Evolutionary conservation across 495 filamentous ascomycete species (phyloP).

Genomic region (Durotheca rogersii): DNA sequence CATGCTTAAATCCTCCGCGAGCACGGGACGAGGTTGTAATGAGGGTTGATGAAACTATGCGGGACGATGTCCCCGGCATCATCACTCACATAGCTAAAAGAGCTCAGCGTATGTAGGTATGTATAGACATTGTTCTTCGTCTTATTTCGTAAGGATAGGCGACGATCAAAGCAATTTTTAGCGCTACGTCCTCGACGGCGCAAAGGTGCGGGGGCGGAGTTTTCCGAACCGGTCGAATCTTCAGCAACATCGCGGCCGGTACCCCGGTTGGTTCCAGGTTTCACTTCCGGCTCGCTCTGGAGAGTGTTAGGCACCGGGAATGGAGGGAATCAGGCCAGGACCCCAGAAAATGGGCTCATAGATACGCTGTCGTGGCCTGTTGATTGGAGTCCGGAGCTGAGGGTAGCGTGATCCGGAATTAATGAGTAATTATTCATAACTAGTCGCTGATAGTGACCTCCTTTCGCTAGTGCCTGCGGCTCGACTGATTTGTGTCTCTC

Average conservation of each 20-base stretch:
- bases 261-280: too few species aligned
- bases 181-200: too few species aligned
- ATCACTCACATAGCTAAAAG: too few species aligned
- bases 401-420: neutral
- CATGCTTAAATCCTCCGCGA: slow-evolving; percentile 4
- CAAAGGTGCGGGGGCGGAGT: too few species aligned
- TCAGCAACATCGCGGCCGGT: too few species aligned
- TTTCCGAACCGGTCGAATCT: neutral
- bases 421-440: neutral
- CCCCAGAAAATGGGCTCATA: neutral
- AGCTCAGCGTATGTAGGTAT: too few species aligned
- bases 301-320: too few species aligned
- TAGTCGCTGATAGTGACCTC: slow-evolving; percentile 8
- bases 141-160: too few species aligned
- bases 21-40: neutral
- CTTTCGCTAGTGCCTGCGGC: slow-evolving; percentile 10
- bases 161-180: too few species aligned
- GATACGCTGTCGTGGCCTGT: neutral
- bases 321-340: neutral
- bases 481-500: slow-evolving; percentile 12
- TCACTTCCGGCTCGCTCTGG: too few species aligned
- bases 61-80: neutral
- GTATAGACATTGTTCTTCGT: too few species aligned
- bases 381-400: neutral
- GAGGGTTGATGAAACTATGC: neutral